phyloP scores from a whole-genome alignment of 345 rosid genomes.

The Boechera divaricarpa region DNA sequence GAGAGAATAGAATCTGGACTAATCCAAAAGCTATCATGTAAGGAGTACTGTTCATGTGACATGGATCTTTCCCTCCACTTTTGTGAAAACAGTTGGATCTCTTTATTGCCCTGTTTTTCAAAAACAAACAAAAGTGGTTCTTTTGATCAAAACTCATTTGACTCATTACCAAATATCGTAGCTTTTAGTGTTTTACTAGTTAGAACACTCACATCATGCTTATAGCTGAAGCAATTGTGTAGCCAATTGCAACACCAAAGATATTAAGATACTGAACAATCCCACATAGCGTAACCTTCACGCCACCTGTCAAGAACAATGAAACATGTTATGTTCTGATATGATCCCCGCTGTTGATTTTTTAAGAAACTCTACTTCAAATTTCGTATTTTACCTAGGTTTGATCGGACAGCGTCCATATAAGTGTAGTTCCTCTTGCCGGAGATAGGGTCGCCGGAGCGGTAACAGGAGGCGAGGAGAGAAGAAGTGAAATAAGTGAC shows the following conservation, averaged over 20 bases:
- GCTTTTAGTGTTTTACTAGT: conserved; percentile 1
- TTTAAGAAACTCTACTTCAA: neutral
- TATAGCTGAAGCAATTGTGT: conserved; percentile 57
- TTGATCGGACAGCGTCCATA: conserved; percentile 51
- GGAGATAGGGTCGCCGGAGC: conserved; percentile 50
- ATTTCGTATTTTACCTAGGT: conserved; percentile 44
- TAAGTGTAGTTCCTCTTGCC: conserved; percentile 56
- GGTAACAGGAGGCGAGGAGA: conserved; percentile 51
- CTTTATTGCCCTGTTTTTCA: conserved; percentile 67
- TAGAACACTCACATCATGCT: conserved; percentile 53
- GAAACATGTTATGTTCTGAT: conserved; percentile 15
- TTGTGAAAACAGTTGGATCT: conserved; percentile 81
- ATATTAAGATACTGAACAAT: conserved; percentile 48
- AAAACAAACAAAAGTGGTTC: neutral
- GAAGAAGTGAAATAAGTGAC: conserved; percentile 54
- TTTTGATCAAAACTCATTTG: neutral
- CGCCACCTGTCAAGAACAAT: conserved; percentile 38
- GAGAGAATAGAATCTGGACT: conserved; percentile 73
- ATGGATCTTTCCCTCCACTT: conserved; percentile 69
- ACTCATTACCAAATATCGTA: neutral
- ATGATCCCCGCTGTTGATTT: too few relatives aligned
- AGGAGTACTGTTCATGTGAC: conserved; percentile 75
- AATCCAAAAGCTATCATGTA: conserved; percentile 81
- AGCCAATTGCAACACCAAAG: conserved; percentile 56
- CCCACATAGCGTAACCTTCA: conserved; percentile 49